Evolutionary conservation across 2,329 filamentous ascomycete species (phyloP).

Genomic region (Aspergillus sp.): DNA sequence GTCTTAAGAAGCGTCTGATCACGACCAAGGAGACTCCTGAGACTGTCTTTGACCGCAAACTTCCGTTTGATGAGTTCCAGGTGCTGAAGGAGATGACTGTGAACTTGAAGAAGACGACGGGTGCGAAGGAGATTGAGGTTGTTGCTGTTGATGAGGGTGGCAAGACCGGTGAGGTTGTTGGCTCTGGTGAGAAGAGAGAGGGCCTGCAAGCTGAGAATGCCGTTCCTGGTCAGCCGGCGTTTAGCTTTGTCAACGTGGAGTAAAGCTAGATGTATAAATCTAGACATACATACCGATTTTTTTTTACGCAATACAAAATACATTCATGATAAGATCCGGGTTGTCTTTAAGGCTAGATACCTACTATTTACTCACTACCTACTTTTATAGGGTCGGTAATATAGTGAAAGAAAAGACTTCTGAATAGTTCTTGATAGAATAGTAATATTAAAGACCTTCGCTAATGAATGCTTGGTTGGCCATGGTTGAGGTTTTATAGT

Average conservation of each 20-base stretch:
- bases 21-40: conserved; percentile 62
- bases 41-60: conserved; percentile 75
- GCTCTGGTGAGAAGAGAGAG: conserved; percentile 55
- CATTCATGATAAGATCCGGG: not conserved
- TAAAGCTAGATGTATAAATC: conserved; percentile 13
- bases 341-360: too few relatives aligned
- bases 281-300: not conserved
- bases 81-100: conserved; percentile 76
- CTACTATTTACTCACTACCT: too few relatives aligned
- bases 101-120: conserved; percentile 73
- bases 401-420: too few relatives aligned
- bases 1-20: conserved; percentile 78
- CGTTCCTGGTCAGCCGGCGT: conserved; percentile 78
- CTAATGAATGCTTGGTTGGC: too few relatives aligned
- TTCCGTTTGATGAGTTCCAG: conserved; percentile 80
- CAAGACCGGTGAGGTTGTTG: conserved; percentile 46
- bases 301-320: not conserved
- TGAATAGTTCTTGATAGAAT: too few relatives aligned
- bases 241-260: conserved; percentile 78
- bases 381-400: too few relatives aligned
- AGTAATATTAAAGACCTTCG: too few relatives aligned
- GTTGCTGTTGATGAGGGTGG: conserved; percentile 65
- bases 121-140: conserved; percentile 70
- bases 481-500: too few relatives aligned
- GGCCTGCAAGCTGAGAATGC: conserved; percentile 69